Evolutionary conservation across 768 basidiomycete species (phyloP).

Genomic region (Amanita pseudoporphyria): DNA sequence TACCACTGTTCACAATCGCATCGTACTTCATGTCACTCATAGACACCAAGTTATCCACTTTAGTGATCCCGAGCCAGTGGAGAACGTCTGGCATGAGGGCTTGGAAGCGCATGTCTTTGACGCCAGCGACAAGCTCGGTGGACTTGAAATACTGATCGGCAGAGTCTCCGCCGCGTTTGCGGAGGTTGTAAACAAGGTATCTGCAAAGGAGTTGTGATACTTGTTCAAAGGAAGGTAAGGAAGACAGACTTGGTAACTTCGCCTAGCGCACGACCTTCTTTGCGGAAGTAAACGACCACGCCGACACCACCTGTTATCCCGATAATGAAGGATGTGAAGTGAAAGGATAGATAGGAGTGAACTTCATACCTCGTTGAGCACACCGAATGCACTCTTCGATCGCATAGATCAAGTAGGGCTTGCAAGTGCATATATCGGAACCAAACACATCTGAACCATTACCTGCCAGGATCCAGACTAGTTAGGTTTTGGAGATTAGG

Average conservation of each 20-base stretch:
- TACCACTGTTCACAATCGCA: constrained; percentile 85
- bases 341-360: too few species aligned
- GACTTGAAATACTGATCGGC: constrained; percentile 81
- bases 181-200: constrained; percentile 92
- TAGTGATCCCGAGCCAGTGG: constrained; percentile 89
- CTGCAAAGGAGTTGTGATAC: too few species aligned
- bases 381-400: constrained; percentile 89
- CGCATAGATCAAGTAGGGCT: constrained; percentile 86
- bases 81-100: constrained; percentile 94
- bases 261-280: constrained; percentile 87
- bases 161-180: constrained; percentile 89
- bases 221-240: constrained; percentile 1
- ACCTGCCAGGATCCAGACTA: constrained; percentile 20
- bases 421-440: constrained; percentile 87
- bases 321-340: background rate
- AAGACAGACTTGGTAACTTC: constrained; percentile 83
- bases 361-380: constrained; percentile 33
- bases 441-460: constrained; percentile 97
- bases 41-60: constrained; percentile 83
- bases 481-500: background rate
- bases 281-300: constrained; percentile 88
- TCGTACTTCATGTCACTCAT: constrained; percentile 97
- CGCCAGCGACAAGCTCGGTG: constrained; percentile 89
- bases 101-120: constrained; percentile 93
- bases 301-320: constrained; percentile 68